Percentiles rank a stretch among this genome's conserved stretches.
These are phyloP conservation scores for Geotrichum klebahnii DNA, from an alignment of 1,139 yeast species.

Conservation along the genomic window DNA sequence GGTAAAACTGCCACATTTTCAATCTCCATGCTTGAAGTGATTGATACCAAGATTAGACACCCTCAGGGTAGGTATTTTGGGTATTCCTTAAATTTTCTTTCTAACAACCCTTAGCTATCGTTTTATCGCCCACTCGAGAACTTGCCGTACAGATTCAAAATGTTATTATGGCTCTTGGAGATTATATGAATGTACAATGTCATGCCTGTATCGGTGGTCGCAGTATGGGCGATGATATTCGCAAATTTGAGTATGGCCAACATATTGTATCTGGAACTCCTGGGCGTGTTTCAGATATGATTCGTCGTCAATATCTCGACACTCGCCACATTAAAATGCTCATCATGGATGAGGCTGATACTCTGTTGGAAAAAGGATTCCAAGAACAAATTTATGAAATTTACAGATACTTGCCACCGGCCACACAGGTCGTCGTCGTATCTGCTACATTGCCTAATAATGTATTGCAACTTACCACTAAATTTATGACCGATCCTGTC, in stretches of 20 bases:
- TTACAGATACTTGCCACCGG: constrained; percentile 87
- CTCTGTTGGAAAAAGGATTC: constrained; percentile 95
- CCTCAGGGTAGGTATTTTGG: constrained; percentile 38
- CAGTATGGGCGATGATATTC: constrained; percentile 83
- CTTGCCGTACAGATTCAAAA: constrained; percentile 96
- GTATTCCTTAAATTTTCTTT: not conserved
- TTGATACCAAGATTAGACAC: constrained; percentile 49
- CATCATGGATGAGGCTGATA: constrained; percentile 98
- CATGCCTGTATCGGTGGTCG: constrained; percentile 99
- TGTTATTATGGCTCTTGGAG: constrained; percentile 90
- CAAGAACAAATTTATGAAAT: constrained; percentile 96
- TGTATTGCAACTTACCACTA: constrained; percentile 92
- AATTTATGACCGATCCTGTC: constrained; percentile 96
- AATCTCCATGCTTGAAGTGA: constrained; percentile 92
- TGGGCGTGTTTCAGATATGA: constrained; percentile 98
- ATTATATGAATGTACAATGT: constrained; percentile 87
- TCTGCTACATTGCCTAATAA: constrained; percentile 98
- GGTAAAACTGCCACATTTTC: constrained; percentile 99
- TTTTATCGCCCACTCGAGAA: constrained; percentile 98
- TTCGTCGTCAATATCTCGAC: constrained; percentile 85
- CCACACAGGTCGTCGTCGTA: constrained; percentile 92
- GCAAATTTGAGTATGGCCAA: constrained; percentile 87
- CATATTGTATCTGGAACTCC: constrained; percentile 99
- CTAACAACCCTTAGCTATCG: constrained; percentile 53
- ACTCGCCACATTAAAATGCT: constrained; percentile 93